phyloP scores from a whole-genome alignment of 345 rosid genomes.

The Aegle marmelos region DNA sequence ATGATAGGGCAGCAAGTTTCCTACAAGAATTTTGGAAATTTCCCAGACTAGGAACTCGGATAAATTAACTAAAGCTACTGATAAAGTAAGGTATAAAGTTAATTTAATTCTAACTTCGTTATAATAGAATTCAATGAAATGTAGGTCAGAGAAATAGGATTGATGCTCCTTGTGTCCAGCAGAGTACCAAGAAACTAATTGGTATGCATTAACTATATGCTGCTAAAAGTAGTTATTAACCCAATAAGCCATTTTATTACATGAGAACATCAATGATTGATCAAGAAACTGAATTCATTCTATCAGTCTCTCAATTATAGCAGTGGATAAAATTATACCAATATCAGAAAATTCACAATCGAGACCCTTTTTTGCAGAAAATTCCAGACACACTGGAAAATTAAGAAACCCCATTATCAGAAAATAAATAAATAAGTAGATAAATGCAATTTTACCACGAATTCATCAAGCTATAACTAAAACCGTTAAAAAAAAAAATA shows the following conservation, averaged over 20 bases:
- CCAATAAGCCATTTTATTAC: background rate
- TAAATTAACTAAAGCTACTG: background rate
- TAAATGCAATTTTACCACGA: slow-evolving; percentile 6
- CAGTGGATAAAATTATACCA: background rate
- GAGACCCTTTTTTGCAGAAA: slow-evolving; percentile 2
- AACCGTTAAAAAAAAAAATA: background rate
- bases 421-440: slow-evolving; percentile 4
- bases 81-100: background rate
- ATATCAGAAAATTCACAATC: slow-evolving; percentile 8
- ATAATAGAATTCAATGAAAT: background rate
- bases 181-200: background rate
- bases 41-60: background rate
- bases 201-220: background rate
- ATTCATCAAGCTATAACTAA: background rate
- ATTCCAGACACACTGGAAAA: slow-evolving; percentile 6
- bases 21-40: background rate
- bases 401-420: slow-evolving; percentile 22
- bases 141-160: background rate
- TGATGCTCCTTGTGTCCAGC: background rate
- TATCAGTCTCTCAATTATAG: background rate
- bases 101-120: background rate
- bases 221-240: background rate
- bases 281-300: background rate
- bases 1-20: background rate
- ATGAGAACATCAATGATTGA: background rate